Conservation (phyloP, 441 rosid genomes). For the Arabidopsis lyrata region DNA sequence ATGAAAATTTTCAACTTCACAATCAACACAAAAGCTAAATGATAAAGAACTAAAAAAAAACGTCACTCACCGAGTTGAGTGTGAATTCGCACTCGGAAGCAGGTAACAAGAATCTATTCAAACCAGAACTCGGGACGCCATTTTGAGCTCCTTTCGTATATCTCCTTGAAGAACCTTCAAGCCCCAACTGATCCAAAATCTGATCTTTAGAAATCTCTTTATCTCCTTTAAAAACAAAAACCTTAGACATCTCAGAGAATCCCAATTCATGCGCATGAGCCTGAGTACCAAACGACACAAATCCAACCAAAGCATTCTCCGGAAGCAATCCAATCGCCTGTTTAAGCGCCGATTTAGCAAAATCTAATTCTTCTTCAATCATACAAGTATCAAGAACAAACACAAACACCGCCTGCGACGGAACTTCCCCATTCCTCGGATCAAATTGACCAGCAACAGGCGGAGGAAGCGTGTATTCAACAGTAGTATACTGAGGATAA, state of each 20-base stretch:
- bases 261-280: slow-evolving; percentile 96
- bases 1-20: neutral
- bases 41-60: neutral
- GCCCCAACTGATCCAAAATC: slow-evolving; percentile 89
- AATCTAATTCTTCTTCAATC: slow-evolving; percentile 90
- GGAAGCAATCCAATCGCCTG: slow-evolving; percentile 93
- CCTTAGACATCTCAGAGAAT: slow-evolving; percentile 87
- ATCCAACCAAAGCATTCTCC: slow-evolving; percentile 93
- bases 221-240: slow-evolving; percentile 80
- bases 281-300: slow-evolving; percentile 90
- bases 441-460: slow-evolving; percentile 42
- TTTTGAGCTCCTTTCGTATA: slow-evolving; percentile 63
- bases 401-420: slow-evolving; percentile 51
- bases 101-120: slow-evolving; percentile 80
- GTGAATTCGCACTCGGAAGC: slow-evolving; percentile 89
- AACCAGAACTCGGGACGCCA: slow-evolving; percentile 59
- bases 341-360: slow-evolving; percentile 74
- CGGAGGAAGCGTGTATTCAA: slow-evolving; percentile 67
- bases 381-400: slow-evolving; percentile 90
- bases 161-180: slow-evolving; percentile 64
- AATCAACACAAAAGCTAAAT: slow-evolving; percentile 19
- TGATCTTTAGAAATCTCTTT: slow-evolving; percentile 83
- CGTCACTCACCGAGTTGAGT: slow-evolving; percentile 63
- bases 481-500: slow-evolving; percentile 81
- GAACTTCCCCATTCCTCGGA: slow-evolving; percentile 35